phyloP scores from a whole-genome alignment of 2,329 filamentous ascomycete species.

The Orbilia ellipsospora region DNA sequence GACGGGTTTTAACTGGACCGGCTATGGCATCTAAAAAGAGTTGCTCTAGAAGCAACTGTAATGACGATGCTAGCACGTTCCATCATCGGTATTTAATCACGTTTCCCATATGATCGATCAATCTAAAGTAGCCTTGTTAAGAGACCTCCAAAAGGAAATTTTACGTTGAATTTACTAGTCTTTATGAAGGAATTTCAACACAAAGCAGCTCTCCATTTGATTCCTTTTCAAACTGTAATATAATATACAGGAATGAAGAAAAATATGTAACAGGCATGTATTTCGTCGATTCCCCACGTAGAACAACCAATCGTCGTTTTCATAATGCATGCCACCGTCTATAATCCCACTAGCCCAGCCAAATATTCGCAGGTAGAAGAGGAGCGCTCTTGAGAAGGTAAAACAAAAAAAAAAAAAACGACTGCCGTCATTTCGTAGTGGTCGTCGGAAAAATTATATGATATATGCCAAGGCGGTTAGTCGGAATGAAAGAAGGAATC shows the following conservation, averaged over 20 bases:
- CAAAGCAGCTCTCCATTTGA: constrained; percentile 39
- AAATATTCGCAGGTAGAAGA: constrained; percentile 26
- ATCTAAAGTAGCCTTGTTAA: too few species aligned
- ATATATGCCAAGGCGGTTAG: constrained; percentile 12
- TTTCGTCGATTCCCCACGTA: constrained; percentile 24
- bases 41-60: background rate
- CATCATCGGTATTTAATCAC: background rate
- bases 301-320: constrained; percentile 16
- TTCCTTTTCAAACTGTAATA: constrained; percentile 41
- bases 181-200: constrained; percentile 19
- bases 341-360: constrained; percentile 31
- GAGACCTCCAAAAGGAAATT: background rate
- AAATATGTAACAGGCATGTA: constrained; percentile 48
- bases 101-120: background rate
- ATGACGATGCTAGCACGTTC: background rate
- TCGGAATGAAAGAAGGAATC: constrained; percentile 41
- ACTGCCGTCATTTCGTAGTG: constrained; percentile 1
- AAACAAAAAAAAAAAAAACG: background rate
- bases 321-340: constrained; percentile 24
- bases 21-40: background rate
- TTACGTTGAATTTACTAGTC: constrained; percentile 13
- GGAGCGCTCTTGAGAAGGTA: background rate
- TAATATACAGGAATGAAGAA: constrained; percentile 54
- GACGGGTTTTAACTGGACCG: too few species aligned
- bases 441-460: constrained; percentile 32